phyloP scores from a whole-genome alignment of 192 early-diverging fungal genomes.

The Backusella sp. region DNA sequence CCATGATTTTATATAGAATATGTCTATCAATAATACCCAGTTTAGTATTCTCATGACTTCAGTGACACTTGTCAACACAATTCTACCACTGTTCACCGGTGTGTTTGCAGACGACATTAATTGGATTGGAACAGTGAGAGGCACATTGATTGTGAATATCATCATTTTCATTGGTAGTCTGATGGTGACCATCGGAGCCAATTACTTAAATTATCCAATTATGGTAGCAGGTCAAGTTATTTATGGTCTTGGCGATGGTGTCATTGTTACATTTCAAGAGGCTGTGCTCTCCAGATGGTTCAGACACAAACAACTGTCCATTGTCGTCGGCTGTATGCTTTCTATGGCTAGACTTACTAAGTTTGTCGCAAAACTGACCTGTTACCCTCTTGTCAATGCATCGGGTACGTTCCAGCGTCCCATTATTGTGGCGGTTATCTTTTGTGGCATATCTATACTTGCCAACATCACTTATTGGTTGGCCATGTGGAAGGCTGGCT shows the following conservation, averaged over 20 bases:
- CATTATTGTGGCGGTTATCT: conserved; percentile 43
- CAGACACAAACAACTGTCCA: conserved; percentile 59
- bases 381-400: conserved; percentile 54
- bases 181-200: conserved; percentile 47
- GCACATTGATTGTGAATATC: conserved; percentile 48
- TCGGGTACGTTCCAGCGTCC: conserved; percentile 35
- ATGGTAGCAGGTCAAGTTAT: conserved; percentile 58
- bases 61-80: conserved; percentile 56
- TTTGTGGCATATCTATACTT: conserved; percentile 47
- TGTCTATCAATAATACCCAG: conserved; percentile 56
- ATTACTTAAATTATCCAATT: conserved; percentile 38
- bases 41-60: conserved; percentile 63
- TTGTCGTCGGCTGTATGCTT: conserved; percentile 65
- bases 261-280: conserved; percentile 74
- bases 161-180: conserved; percentile 53
- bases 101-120: conserved; percentile 46
- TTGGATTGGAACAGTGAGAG: conserved; percentile 52
- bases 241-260: conserved; percentile 66
- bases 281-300: conserved; percentile 76
- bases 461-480: conserved; percentile 46
- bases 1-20: conserved; percentile 37
- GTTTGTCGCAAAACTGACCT: conserved; percentile 62
- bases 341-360: conserved; percentile 65
- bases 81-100: conserved; percentile 54
- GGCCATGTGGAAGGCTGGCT: conserved; percentile 37